phyloP scores from a whole-genome alignment of 2,329 filamentous ascomycete species.

The Penicillium sp. region DNA sequence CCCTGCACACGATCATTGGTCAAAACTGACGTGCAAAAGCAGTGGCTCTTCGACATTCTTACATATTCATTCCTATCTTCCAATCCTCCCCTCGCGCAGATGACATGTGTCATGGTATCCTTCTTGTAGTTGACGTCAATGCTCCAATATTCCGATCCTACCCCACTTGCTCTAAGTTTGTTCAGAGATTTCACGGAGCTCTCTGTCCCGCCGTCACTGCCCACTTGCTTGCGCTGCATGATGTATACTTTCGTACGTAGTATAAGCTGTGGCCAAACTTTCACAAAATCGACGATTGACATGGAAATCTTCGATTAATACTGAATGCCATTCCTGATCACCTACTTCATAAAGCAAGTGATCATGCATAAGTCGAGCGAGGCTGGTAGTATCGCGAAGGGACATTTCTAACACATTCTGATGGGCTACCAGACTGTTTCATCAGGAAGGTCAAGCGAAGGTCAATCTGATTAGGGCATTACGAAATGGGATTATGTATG shows the following conservation, averaged over 20 bases:
- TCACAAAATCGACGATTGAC: neutral
- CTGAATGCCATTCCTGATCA: too few relatives aligned
- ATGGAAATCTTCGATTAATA: neutral
- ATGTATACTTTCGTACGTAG: neutral
- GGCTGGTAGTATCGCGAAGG: too few relatives aligned
- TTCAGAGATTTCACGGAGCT: neutral
- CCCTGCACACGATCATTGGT: neutral
- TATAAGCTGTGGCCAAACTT: neutral
- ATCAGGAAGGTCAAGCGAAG: neutral
- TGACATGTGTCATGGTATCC: neutral
- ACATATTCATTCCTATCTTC: neutral
- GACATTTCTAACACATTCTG: too few relatives aligned
- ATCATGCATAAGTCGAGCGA: neutral
- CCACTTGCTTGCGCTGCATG: neutral
- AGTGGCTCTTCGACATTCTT: neutral
- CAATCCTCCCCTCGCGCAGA: neutral
- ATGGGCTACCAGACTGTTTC: neutral
- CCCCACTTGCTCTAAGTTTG: constrained; percentile 2
- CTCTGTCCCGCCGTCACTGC: neutral
- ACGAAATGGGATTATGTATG: neutral
- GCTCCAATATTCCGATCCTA: neutral
- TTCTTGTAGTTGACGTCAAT: neutral
- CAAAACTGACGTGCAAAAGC: neutral
- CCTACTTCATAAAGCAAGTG: too few relatives aligned
- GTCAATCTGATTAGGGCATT: neutral